Evolutionary conservation across 78 protist species (phyloP), one percentile per base, ranked within the genome.

Genomic region (slime mould (Dictyostelium discoideum)): DNA sequence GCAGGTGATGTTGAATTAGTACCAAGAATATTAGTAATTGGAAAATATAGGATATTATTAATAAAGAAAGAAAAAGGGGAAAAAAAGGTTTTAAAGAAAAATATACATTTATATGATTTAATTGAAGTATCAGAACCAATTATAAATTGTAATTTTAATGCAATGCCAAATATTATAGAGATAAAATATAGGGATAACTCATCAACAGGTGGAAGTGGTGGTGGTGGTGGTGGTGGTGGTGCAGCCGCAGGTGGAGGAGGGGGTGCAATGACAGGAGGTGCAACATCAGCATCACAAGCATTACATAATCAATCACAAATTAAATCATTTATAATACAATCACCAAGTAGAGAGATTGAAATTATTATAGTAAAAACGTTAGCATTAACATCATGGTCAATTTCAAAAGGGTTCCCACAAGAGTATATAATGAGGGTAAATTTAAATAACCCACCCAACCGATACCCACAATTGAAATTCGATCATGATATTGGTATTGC

Each of bases 1-100:
- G 93, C 63, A 10, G 60, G 46, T 14, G 50, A 46, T 14, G 13
- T 11, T 14, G 54, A 63, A 24, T 65, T 90, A 3, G 42, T 22
- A 69, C 95, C 46, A 69, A 63, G 95, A 14, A 90, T 90, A 44
- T 37, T 90, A 18, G 95, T 90, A 26, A 24, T 90, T 39, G 88
- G 95, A 16, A 85, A 85, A 78, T 90, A 90, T 54, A 90, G 85
- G 32, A 5, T 85, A 14, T 10, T 90, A 14, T 42, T 90, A 14
- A 90, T 90, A 44, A 90, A 90, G 57, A 90, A 90, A 32, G 39
- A 18, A n/a, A 90, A 90, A 40, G 39, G 39, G 13, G 29, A 18
- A 5, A 69, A 13, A 13, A 90, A 90, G 32, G 16, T 22, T 29
- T 24, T 90, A 10, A 73, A 63, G 20, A 80, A 82, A 54, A 50